Conservation (phyloP, 2,329 filamentous ascomycete species). For the Fusarium nelsonii region DNA sequence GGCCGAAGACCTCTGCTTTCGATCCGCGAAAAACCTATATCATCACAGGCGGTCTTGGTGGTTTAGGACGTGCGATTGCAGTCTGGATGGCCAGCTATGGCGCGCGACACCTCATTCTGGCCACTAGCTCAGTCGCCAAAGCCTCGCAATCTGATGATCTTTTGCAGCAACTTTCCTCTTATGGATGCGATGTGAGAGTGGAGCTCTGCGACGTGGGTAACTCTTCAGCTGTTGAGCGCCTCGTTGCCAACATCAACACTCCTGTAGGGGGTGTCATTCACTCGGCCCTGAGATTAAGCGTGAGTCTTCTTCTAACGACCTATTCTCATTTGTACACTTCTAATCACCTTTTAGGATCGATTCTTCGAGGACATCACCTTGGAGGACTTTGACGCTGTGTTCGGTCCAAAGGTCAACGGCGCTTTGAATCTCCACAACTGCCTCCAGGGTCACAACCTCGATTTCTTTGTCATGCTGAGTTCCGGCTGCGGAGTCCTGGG, state of each 20-base stretch:
- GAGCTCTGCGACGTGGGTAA: slow-evolving; percentile 42
- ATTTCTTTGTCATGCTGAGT: slow-evolving; percentile 45
- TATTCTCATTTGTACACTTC: neutral
- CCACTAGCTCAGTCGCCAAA: slow-evolving; percentile 36
- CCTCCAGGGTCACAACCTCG: slow-evolving; percentile 38
- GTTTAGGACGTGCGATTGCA: slow-evolving; percentile 41
- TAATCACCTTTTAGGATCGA: slow-evolving; percentile 30
- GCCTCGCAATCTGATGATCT: slow-evolving; percentile 36
- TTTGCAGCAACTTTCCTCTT: slow-evolving; percentile 40
- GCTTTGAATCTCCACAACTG: slow-evolving; percentile 38
- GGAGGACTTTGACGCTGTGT: slow-evolving; percentile 39
- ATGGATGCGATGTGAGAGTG: slow-evolving; percentile 41
- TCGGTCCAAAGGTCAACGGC: slow-evolving; percentile 43
- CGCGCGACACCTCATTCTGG: slow-evolving; percentile 38
- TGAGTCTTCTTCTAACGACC: slow-evolving; percentile 11
- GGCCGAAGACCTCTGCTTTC: slow-evolving; percentile 37
- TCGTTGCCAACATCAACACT: slow-evolving; percentile 30
- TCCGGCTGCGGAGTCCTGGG: slow-evolving; percentile 41
- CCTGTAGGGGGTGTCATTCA: slow-evolving; percentile 42
- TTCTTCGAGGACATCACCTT: slow-evolving; percentile 43
- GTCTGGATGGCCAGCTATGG: slow-evolving; percentile 46
- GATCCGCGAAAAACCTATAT: slow-evolving; percentile 40
- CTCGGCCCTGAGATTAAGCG: slow-evolving; percentile 42
- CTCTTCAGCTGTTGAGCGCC: slow-evolving; percentile 30
- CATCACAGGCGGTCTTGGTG: slow-evolving; percentile 44